These are phyloP conservation scores for Mycena rosella DNA, from an alignment of 768 basidiomycete genomes.

Conservation along the genomic window DNA sequence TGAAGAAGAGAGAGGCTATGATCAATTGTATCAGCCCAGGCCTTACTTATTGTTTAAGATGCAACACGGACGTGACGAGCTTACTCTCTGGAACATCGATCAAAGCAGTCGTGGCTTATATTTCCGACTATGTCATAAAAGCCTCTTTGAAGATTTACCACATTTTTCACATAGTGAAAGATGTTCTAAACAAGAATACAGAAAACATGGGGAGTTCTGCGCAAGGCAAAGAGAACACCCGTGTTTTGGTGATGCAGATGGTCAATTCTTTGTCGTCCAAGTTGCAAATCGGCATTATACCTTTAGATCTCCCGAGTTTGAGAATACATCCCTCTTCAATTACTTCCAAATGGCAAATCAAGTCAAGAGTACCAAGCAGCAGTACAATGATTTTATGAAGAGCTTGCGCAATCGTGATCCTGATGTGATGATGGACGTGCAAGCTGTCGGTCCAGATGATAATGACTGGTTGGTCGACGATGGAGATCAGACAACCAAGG, in stretches of 20 bases:
- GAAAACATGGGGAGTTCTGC: slow-evolving; percentile 36
- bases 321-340: not conserved
- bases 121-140: slow-evolving; percentile 61
- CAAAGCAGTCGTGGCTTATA: slow-evolving; percentile 53
- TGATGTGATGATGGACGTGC: not conserved
- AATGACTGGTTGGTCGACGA: not conserved
- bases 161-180: slow-evolving; percentile 7
- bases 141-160: slow-evolving; percentile 51
- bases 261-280: slow-evolving; percentile 51
- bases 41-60: slow-evolving; percentile 46
- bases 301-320: slow-evolving; percentile 16
- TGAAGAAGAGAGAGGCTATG: slow-evolving; percentile 44
- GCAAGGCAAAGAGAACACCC: slow-evolving; percentile 38
- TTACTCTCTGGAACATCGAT: slow-evolving; percentile 56
- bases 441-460: not conserved
- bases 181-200: slow-evolving; percentile 34
- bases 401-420: not conserved
- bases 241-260: slow-evolving; percentile 51
- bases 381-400: not conserved
- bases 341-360: not conserved
- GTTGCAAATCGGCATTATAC: slow-evolving; percentile 40
- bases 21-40: slow-evolving; percentile 50
- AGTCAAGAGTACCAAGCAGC: not conserved
- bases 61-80: slow-evolving; percentile 42
- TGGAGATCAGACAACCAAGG: not conserved